Percentiles rank a stretch among this genome's conserved stretches.
These are phyloP conservation scores for sunflower (Helianthus annuus) DNA, from an alignment of 129 eudicot genomes.

Conservation along the genomic window HanXRQr2.0-SUNRISE NC_035437.2:149856950-149857449, in stretches of 20 bases:
- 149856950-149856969: slow-evolving; percentile 35
- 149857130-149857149: neutral
- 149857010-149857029: neutral
- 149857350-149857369: slow-evolving; percentile 32
- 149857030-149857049: slow-evolving; percentile 12
- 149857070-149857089: neutral
- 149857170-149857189: neutral
- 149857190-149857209: neutral
- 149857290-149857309: neutral
- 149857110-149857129: neutral
- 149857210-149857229: neutral
- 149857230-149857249: neutral
- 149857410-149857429: slow-evolving; percentile 57
- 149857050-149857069: slow-evolving; percentile 2
- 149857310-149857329: neutral
- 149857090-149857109: neutral
- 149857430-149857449: slow-evolving; percentile 54
- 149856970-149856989: slow-evolving; percentile 47
- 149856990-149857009: slow-evolving; percentile 38
- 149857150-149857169: neutral
- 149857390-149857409: slow-evolving; percentile 50
- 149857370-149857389: slow-evolving; percentile 40
- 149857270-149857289: neutral
- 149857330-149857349: neutral
- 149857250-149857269: neutral